Base-by-base conservation (phyloP, 371 early-diverging fungal genomes). In the Mortierella sp. region DNA sequence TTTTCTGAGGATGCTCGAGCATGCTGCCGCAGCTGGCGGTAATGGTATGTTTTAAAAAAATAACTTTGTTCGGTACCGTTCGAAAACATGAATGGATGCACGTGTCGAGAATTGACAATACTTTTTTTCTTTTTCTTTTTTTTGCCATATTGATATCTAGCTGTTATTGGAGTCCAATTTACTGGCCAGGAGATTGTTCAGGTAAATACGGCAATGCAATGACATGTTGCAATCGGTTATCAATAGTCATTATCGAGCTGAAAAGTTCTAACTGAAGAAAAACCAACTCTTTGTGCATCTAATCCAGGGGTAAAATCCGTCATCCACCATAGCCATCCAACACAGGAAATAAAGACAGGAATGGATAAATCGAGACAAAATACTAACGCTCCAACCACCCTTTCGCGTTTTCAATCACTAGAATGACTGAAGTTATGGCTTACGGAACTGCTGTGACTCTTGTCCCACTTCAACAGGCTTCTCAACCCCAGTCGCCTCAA, bases 381-480 rank as follows among this genome's bases (percentile, higher is more conserved):
- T 32, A 36, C 36, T 64, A 33, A 48, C 41, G 24, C 16, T 6
- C 10, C 21, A 7, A 13, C 13, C 28, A 11, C 60, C 22, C 43
- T 21, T 55, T 28, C 28, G 28, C 28, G 28, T 28, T 28, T 28
- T 28, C 28, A 28, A 28, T 28, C 1, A 28, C 28, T 65, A 71
- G 73, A 70, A 77, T 77, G 77, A 77, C 77, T 33, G 78, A 78
- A 43, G 78, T 78, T n/a, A 78, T 78, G 78, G 69, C 78, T 2
- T 78, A 78, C 50, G 78, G 78, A 47, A 78, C 78, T n/a, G 75
- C 73, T 58, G 78, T 78, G 11, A 78, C 78, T 13, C 21, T 78
- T 62, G 78, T 73, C n/a, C 78, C 77, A 19, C 61, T 69, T 45
- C 77, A 77, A 60, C 77, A 77, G 57, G 4, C 22, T 38, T 32